Conservation (phyloP, 352 stramenopile genomes). For the Globisporangium parvum region DNA sequence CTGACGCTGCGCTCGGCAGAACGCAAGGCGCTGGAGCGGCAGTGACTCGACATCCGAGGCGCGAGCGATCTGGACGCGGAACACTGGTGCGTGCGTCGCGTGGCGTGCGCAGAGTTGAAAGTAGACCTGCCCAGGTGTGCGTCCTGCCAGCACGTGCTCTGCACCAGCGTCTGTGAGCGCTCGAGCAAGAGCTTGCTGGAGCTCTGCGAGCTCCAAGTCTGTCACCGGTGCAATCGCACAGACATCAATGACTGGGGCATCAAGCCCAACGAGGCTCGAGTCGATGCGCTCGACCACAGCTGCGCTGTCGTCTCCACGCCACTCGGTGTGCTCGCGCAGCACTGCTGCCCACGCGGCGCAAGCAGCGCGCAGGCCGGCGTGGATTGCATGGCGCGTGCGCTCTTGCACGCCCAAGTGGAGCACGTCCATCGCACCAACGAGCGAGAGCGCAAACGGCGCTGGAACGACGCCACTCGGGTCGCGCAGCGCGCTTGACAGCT, state of each 20-base stretch:
- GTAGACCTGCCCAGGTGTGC: slow-evolving; percentile 17
- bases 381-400: slow-evolving; percentile 8
- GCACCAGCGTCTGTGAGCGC: slow-evolving; percentile 4
- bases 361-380: slow-evolving; percentile 1
- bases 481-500: no score
- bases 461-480: neutral
- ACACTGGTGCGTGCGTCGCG: slow-evolving; percentile 17
- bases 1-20: slow-evolving; percentile 15
- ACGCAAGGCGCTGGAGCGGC: slow-evolving; percentile 13
- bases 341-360: slow-evolving; percentile 1
- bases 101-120: slow-evolving; percentile 17
- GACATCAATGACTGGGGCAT: slow-evolving; percentile 22
- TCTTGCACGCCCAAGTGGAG: slow-evolving; percentile 12
- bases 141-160: slow-evolving; percentile 3
- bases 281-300: slow-evolving; percentile 23
- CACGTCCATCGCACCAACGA: slow-evolving; percentile 11
- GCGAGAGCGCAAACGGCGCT: slow-evolving; percentile 10
- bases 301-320: neutral
- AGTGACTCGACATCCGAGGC: neutral
- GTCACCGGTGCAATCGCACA: slow-evolving; percentile 15
- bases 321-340: slow-evolving; percentile 4
- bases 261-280: slow-evolving; percentile 25
- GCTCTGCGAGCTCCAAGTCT: neutral
- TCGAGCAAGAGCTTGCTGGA: neutral
- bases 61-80: slow-evolving; percentile 22